Conservation (phyloP, 2,329 filamentous ascomycete genomes). For the Pyricularia pennisetigena region DNA sequence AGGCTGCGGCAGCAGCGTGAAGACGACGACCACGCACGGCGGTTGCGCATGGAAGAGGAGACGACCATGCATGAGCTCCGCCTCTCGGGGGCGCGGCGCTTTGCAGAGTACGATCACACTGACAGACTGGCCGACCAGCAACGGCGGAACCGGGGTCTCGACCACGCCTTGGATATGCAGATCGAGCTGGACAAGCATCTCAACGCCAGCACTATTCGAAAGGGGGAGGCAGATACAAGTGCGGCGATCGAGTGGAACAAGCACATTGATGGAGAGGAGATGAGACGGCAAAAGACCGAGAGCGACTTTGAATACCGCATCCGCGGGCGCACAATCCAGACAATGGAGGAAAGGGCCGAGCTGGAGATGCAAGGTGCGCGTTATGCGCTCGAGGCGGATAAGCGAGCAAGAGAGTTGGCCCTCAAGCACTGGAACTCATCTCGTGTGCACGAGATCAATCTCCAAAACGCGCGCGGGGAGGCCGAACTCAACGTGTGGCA, state of each 20-base stretch:
- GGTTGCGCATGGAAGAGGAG: constrained; percentile 8
- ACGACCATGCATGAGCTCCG: constrained; percentile 4
- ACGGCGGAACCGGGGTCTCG: neutral
- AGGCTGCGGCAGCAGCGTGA: constrained; percentile 5
- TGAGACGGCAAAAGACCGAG: neutral
- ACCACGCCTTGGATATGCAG: neutral
- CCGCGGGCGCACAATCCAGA: neutral
- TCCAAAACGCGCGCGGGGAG: neutral
- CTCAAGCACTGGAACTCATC: neutral
- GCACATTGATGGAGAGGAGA: neutral
- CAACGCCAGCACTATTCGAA: neutral
- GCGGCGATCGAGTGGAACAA: neutral
- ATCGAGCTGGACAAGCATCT: neutral
- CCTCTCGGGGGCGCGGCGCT: neutral
- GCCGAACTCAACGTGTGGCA: neutral
- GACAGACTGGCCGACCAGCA: neutral
- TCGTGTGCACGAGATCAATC: neutral
- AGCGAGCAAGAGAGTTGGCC: neutral
- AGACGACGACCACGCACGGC: constrained; percentile 8
- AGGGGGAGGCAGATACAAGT: neutral
- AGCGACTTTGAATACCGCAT: neutral
- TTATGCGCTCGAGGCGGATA: neutral
- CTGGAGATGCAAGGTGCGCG: neutral
- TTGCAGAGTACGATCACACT: neutral
- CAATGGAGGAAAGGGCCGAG: neutral